Evolutionary conservation across 176 grass and related monocot genomes (phyloP).

Genomic region (Secale cereale): DNA sequence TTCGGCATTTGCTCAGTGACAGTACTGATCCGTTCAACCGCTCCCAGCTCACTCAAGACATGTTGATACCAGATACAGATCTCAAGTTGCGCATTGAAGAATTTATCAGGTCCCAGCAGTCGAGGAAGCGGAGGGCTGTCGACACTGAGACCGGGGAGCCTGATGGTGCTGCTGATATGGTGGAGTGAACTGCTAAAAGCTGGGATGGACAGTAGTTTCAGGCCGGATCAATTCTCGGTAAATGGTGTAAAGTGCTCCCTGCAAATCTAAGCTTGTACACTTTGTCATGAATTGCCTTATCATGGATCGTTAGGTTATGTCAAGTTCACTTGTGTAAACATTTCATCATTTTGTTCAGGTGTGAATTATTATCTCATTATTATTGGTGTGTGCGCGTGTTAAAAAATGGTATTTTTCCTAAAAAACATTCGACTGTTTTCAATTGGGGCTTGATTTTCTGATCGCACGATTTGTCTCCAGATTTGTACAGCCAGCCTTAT

Average conservation of each 20-base stretch:
- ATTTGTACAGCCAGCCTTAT: neutral
- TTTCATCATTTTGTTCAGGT: neutral
- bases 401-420: neutral
- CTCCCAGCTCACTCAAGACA: slow-evolving; percentile 91
- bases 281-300: neutral
- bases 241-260: slow-evolving; percentile 30
- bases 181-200: slow-evolving; percentile 26
- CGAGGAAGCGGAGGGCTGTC: slow-evolving; percentile 26
- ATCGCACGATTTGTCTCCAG: neutral
- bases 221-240: slow-evolving; percentile 32
- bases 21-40: slow-evolving; percentile 92
- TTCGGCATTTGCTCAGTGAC: slow-evolving; percentile 95
- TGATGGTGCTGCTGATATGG: slow-evolving; percentile 43
- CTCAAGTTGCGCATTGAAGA: slow-evolving; percentile 72
- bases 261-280: neutral
- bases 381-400: neutral
- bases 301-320: neutral
- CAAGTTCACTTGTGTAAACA: neutral
- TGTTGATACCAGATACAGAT: slow-evolving; percentile 76
- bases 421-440: neutral
- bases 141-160: slow-evolving; percentile 20
- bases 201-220: neutral
- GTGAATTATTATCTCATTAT: neutral
- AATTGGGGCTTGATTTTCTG: neutral
- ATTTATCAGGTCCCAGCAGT: slow-evolving; percentile 67